These are phyloP conservation scores for Thalassiosira exigua DNA, from an alignment of 352 stramenopile genomes.

Conservation along the genomic window DNA sequence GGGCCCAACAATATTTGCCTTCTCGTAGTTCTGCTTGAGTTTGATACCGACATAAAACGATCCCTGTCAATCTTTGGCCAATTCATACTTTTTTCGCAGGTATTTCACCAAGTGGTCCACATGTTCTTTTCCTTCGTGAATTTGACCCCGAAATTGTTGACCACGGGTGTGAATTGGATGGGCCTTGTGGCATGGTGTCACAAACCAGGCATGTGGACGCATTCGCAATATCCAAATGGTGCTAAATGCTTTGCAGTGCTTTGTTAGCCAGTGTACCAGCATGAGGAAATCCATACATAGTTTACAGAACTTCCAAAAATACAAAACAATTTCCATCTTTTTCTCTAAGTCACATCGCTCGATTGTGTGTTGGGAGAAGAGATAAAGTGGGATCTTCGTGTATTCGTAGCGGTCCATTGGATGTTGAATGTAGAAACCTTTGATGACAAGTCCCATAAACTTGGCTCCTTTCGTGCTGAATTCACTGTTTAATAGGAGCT, in stretches of 20 bases:
- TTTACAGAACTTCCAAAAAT: slow-evolving; percentile 37
- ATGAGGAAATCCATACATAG: slow-evolving; percentile 45
- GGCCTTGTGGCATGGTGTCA: no score
- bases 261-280: slow-evolving; percentile 37
- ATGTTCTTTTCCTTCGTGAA: slow-evolving; percentile 44
- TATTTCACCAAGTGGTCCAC: slow-evolving; percentile 37
- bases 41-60: slow-evolving; percentile 51
- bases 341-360: slow-evolving; percentile 34
- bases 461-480: slow-evolving; percentile 24
- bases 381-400: slow-evolving; percentile 29
- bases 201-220: slow-evolving; percentile 39
- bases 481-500: slow-evolving; percentile 49
- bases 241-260: slow-evolving; percentile 12
- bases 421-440: slow-evolving; percentile 37
- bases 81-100: slow-evolving; percentile 33
- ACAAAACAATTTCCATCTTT: slow-evolving; percentile 18
- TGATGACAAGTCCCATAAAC: slow-evolving; percentile 41
- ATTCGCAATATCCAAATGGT: slow-evolving; percentile 4
- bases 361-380: slow-evolving; percentile 39
- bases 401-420: slow-evolving; percentile 37
- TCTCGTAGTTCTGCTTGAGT: slow-evolving; percentile 62
- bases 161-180: no score
- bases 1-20: slow-evolving; percentile 13
- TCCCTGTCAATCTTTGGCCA: slow-evolving; percentile 36
- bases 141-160: slow-evolving; percentile 60